Percentiles rank a stretch among this genome's conserved stretches.
Conservation (phyloP, 306 rosid genomes). For the Glycine soja region DNA sequence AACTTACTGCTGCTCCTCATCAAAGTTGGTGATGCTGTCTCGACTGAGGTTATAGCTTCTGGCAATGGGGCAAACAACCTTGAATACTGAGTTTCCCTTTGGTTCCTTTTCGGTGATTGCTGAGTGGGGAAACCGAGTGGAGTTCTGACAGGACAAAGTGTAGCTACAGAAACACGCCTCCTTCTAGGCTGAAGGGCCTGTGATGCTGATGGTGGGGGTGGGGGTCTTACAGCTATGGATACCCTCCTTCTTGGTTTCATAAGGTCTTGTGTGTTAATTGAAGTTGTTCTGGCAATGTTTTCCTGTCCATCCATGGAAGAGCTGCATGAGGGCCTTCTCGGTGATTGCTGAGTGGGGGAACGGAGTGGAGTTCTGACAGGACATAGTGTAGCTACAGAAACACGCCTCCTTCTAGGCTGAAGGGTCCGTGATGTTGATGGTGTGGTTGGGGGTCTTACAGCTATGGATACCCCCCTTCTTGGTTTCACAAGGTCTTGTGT, state of each 20-base stretch:
- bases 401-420: constrained; percentile 37
- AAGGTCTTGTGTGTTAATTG: constrained; percentile 38
- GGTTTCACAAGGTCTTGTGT: constrained; percentile 40
- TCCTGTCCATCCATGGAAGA: constrained; percentile 65
- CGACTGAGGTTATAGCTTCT: constrained; percentile 56
- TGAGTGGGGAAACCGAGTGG: constrained; percentile 64
- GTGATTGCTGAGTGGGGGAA: constrained; percentile 59
- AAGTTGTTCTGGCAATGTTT: constrained; percentile 44
- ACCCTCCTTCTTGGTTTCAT: constrained; percentile 62
- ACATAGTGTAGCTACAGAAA: constrained; percentile 69
- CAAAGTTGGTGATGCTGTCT: constrained; percentile 63
- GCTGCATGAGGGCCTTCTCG: constrained; percentile 54
- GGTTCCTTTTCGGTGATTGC: constrained; percentile 58
- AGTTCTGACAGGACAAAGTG: constrained; percentile 61
- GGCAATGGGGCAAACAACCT: constrained; percentile 70
- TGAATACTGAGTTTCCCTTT: constrained; percentile 72
- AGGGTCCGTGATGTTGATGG: not conserved
- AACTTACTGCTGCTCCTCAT: constrained; percentile 63
- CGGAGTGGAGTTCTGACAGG: constrained; percentile 67
- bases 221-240: constrained; percentile 51
- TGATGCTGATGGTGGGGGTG: constrained; percentile 17
- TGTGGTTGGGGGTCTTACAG: constrained; percentile 35
- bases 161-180: constrained; percentile 67
- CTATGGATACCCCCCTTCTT: constrained; percentile 66
- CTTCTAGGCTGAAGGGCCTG: constrained; percentile 37